Conservation (phyloP, 768 basidiomycete species). For the Leccinum ochraceum region DNA sequence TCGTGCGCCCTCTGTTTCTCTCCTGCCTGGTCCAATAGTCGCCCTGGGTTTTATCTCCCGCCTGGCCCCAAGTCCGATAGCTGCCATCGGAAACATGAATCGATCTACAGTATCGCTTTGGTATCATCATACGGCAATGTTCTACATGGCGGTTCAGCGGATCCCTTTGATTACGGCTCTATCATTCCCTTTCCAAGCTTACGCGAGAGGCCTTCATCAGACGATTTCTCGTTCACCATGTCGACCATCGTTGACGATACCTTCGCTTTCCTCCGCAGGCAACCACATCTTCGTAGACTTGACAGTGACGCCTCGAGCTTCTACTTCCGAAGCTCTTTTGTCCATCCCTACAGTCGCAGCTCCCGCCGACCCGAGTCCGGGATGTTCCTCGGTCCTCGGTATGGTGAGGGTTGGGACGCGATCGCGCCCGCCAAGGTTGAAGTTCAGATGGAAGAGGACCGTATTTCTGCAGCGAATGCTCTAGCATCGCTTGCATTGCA, state of each 20-base stretch:
- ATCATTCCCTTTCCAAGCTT: constrained; percentile 44
- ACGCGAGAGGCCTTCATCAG: constrained; percentile 55
- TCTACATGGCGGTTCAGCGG: constrained; percentile 52
- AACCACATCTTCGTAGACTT: constrained; percentile 50
- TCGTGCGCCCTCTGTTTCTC: no score
- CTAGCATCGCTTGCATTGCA: constrained; percentile 33
- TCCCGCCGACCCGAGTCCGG: constrained; percentile 67
- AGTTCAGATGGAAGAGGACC: constrained; percentile 72
- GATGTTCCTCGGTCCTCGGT: constrained; percentile 65
- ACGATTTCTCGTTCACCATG: constrained; percentile 59
- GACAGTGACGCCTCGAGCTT: constrained; percentile 81
- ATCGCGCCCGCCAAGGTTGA: constrained; percentile 58
- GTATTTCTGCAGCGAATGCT: constrained; percentile 71
- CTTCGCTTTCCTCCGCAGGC: constrained; percentile 57
- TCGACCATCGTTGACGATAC: constrained; percentile 65
- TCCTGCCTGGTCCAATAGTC: constrained; percentile 26
- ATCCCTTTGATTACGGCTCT: constrained; percentile 73
- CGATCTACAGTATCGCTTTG: constrained; percentile 72
- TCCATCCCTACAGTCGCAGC: constrained; percentile 43
- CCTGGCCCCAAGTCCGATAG: constrained; percentile 31
- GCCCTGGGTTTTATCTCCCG: constrained; percentile 68
- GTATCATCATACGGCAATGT: constrained; percentile 78
- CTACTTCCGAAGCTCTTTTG: constrained; percentile 50
- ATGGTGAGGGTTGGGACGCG: constrained; percentile 72
- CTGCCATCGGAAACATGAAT: constrained; percentile 48